Conservation (phyloP, 2,329 filamentous ascomycete species). For the Aquanectria penicillioides region DNA sequence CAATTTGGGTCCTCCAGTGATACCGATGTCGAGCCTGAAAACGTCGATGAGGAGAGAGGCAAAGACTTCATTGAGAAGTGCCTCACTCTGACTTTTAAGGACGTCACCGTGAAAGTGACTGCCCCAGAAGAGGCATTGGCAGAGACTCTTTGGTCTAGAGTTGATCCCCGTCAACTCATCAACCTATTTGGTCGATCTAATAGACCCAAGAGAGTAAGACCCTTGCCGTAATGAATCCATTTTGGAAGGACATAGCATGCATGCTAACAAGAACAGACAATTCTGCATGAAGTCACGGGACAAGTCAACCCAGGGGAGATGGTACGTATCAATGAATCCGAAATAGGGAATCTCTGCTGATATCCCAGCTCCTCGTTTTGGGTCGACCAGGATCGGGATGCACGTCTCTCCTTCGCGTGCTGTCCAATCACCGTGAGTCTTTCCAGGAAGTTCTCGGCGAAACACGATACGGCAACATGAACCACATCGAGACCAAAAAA, state of each 20-base stretch:
- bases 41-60: constrained; percentile 23
- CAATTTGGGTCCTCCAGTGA: constrained; percentile 30
- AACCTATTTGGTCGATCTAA: constrained; percentile 11
- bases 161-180: constrained; percentile 31
- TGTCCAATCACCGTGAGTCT: constrained; percentile 43
- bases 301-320: constrained; percentile 55
- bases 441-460: constrained; percentile 43
- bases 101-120: constrained; percentile 31
- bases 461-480: constrained; percentile 40
- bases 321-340: constrained; percentile 39
- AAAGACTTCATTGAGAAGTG: constrained; percentile 34
- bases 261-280: constrained; percentile 44
- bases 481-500: constrained; percentile 34
- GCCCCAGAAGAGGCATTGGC: constrained; percentile 33
- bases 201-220: constrained; percentile 14
- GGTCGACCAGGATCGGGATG: constrained; percentile 46
- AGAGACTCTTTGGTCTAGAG: constrained; percentile 36
- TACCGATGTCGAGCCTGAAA: constrained; percentile 30
- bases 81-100: constrained; percentile 32
- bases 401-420: constrained; percentile 43
- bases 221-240: too few species aligned
- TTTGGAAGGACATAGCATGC: too few species aligned
- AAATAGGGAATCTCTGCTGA: constrained; percentile 18
- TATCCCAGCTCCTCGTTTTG: constrained; percentile 42
- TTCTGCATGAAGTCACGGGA: constrained; percentile 49